Evolutionary conservation across 768 basidiomycete species (phyloP).

Genomic region (Inosperma sp.): DNA sequence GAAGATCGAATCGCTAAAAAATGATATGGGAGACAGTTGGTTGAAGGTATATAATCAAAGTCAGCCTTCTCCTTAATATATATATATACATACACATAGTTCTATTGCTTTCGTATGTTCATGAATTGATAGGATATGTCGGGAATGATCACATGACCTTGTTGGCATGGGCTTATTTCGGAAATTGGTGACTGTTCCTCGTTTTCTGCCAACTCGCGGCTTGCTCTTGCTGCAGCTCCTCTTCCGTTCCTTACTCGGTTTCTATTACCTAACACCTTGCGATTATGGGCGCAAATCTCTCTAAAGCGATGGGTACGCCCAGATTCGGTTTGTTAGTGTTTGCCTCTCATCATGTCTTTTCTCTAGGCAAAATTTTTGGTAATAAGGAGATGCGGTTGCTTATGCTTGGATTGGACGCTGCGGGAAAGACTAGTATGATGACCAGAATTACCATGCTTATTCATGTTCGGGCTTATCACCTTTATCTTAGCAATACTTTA

Average conservation of each 20-base stretch:
- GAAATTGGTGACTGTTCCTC: slow-evolving; percentile 10
- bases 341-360: slow-evolving; percentile 13
- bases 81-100: background rate
- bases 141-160: slow-evolving; percentile 5
- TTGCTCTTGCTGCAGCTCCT: slow-evolving; percentile 24
- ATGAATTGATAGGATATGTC: too few relatives aligned
- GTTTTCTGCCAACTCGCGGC: slow-evolving; percentile 17
- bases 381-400: slow-evolving; percentile 98
- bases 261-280: slow-evolving; percentile 26
- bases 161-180: slow-evolving; percentile 7
- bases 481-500: slow-evolving; percentile 80
- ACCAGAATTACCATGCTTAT: background rate
- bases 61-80: slow-evolving; percentile 1
- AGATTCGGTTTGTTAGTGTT: slow-evolving; percentile 6
- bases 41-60: slow-evolving; percentile 67
- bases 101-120: too few relatives aligned
- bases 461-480: background rate
- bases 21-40: slow-evolving; percentile 90
- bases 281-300: slow-evolving; percentile 82
- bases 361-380: slow-evolving; percentile 87
- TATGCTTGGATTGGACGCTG: slow-evolving; percentile 97
- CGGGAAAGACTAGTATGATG: slow-evolving; percentile 93
- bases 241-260: slow-evolving; percentile 73
- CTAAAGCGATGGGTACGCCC: slow-evolving; percentile 69
- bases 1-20: slow-evolving; percentile 74